Evolutionary conservation across 2,329 filamentous ascomycete species (phyloP).

Genomic region (Ambrosiella xylebori): DNA sequence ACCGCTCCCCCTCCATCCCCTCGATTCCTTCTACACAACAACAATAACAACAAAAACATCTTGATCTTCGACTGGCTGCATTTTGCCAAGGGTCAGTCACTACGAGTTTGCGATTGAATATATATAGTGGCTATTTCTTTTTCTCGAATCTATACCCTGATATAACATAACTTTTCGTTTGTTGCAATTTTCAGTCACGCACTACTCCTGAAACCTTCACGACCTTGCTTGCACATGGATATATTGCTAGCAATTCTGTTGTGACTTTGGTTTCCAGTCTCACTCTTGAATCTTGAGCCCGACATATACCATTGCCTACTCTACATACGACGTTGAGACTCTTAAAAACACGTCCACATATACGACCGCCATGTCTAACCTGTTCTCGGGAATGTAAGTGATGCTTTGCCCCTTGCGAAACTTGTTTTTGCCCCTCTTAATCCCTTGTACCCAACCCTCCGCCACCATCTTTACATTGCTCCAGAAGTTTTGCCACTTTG

Average conservation of each 20-base stretch:
- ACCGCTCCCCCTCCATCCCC: not conserved
- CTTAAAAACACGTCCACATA: not conserved
- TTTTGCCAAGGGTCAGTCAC: too few relatives aligned
- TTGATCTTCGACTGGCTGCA: too few relatives aligned
- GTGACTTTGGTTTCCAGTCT: not conserved
- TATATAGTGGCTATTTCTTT: too few relatives aligned
- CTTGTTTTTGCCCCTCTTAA: slow-evolving; percentile 12
- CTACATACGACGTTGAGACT: too few relatives aligned
- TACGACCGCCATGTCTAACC: slow-evolving; percentile 34
- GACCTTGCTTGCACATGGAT: not conserved
- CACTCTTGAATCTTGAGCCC: not conserved
- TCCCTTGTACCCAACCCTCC: not conserved
- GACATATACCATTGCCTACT: not conserved
- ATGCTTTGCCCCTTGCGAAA: not conserved
- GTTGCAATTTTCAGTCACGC: not conserved
- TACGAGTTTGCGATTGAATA: too few relatives aligned
- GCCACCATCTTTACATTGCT: not conserved
- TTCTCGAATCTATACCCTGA: too few relatives aligned
- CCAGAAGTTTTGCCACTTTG: not conserved
- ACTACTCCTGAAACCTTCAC: slow-evolving; percentile 7
- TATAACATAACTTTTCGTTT: not conserved
- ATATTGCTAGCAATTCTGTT: not conserved
- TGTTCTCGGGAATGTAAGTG: slow-evolving; percentile 46
- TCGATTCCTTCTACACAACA: not conserved
- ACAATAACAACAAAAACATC: too few relatives aligned